phyloP scores from a whole-genome alignment of 306 rosid species.

The Malus fusca region DNA sequence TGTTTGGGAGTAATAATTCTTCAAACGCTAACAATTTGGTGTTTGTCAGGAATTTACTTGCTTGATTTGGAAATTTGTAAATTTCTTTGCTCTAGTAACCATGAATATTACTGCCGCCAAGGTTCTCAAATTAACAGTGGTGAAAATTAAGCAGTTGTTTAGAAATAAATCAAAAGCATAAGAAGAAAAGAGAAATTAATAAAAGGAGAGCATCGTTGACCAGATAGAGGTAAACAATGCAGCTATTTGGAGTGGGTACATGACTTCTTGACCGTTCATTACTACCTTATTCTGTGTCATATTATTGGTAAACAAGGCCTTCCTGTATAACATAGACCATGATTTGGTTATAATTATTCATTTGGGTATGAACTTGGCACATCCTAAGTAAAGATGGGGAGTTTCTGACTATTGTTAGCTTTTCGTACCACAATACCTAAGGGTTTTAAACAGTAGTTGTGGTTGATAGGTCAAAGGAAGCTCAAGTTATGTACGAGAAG shows the following conservation, averaged over 20 bases:
- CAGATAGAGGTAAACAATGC: neutral
- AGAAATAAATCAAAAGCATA: neutral
- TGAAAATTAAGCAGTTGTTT: neutral
- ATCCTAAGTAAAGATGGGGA: constrained; percentile 4
- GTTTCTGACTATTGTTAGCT: constrained; percentile 1
- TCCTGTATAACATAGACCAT: neutral
- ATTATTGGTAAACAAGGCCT: neutral
- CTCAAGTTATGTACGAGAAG: constrained; percentile 74
- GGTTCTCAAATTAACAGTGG: no score
- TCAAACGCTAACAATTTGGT: no score
- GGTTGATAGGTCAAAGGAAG: constrained; percentile 60
- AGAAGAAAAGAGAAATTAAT: no score
- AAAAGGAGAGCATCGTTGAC: no score
- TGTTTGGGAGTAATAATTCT: no score
- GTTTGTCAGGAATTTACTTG: no score
- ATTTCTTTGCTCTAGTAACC: no score
- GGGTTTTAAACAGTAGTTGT: neutral
- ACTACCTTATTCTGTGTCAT: neutral
- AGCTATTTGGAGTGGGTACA: neutral
- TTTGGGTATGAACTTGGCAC: neutral
- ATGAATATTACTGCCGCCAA: no score
- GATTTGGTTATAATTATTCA: neutral
- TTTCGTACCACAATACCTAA: neutral
- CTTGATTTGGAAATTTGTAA: no score
- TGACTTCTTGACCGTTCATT: neutral